A percentile compares a stretch with the other conserved stretches of the same genome.
Conservation (phyloP, 768 basidiomycete species). For the Podaxis rugospora region DNA sequence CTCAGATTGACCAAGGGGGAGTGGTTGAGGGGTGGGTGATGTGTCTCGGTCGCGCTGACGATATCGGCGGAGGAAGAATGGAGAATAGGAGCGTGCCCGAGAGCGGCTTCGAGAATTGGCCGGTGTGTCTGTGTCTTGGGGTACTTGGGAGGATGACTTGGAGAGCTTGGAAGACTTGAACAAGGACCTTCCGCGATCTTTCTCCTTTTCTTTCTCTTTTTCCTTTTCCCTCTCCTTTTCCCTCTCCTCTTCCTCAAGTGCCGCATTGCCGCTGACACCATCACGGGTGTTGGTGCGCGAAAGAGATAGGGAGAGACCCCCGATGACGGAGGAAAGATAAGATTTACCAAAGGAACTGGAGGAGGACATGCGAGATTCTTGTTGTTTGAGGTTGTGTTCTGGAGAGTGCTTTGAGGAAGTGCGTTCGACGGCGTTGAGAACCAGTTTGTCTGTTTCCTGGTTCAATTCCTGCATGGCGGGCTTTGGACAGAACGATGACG, state of each 20-base stretch:
- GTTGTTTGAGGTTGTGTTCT: slow-evolving; percentile 11
- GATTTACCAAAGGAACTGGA: slow-evolving; percentile 37
- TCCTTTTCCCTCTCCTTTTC: neutral
- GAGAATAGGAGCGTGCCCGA: slow-evolving; percentile 60
- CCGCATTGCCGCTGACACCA: slow-evolving; percentile 32
- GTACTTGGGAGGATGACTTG: slow-evolving; percentile 37
- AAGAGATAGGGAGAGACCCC: slow-evolving; percentile 61
- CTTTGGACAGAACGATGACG: slow-evolving; percentile 21
- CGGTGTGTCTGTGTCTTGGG: slow-evolving; percentile 28
- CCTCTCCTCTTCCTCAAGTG: neutral
- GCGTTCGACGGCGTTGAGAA: slow-evolving; percentile 49
- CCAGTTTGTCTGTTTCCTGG: slow-evolving; percentile 40
- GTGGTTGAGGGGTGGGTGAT: slow-evolving; percentile 52
- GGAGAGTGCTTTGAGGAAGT: slow-evolving; percentile 27
- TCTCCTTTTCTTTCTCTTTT: slow-evolving; percentile 13
- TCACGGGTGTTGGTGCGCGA: slow-evolving; percentile 45
- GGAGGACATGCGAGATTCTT: slow-evolving; percentile 30
- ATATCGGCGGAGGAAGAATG: slow-evolving; percentile 71
- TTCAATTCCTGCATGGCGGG: slow-evolving; percentile 35
- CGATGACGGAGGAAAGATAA: slow-evolving; percentile 68
- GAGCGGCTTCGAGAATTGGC: slow-evolving; percentile 41
- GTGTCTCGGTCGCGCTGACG: slow-evolving; percentile 56
- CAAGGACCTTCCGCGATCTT: slow-evolving; percentile 53
- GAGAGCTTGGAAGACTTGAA: slow-evolving; percentile 31
- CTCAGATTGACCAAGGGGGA: slow-evolving; percentile 59